Percentiles rank a stretch among this genome's conserved stretches.
Evolutionary conservation across 495 filamentous ascomycete genomes (phyloP).

Genomic region (Neurospora hispaniola): DNA sequence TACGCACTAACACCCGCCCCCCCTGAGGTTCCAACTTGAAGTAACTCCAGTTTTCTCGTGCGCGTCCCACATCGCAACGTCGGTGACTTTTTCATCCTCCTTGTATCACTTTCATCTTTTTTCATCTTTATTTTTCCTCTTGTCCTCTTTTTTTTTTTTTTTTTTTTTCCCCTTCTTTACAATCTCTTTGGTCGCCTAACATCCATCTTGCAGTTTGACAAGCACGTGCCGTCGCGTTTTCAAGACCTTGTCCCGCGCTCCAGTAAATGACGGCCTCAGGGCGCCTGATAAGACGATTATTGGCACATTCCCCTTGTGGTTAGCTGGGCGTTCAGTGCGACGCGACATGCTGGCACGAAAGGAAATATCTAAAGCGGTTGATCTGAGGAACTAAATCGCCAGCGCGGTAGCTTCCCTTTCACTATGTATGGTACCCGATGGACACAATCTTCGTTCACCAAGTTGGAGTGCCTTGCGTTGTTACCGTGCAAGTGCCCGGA

Average conservation of each 20-base stretch:
- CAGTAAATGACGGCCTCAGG: background rate
- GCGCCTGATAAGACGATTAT: background rate
- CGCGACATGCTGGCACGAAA: background rate
- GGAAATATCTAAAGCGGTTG: background rate
- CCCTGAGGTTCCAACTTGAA: background rate
- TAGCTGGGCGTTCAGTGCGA: background rate
- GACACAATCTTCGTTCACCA: background rate
- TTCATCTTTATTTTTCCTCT: too few relatives aligned
- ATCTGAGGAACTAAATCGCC: background rate
- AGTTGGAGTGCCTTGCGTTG: background rate
- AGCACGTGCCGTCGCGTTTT: background rate
- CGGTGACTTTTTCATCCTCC: background rate
- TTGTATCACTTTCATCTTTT: background rate
- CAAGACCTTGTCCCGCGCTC: background rate
- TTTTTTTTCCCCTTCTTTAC: too few relatives aligned
- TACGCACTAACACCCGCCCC: background rate
- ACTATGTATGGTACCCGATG: background rate
- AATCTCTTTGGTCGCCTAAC: background rate
- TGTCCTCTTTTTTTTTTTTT: too few relatives aligned
- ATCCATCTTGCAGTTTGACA: background rate
- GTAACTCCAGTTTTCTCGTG: background rate
- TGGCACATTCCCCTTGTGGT: background rate
- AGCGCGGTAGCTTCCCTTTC: background rate
- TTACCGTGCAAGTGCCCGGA: background rate
- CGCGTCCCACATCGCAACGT: background rate